These are phyloP conservation scores for Fusarium drepaniforme DNA, from an alignment of 2,329 filamentous ascomycete genomes.

Conservation along the genomic window DNA sequence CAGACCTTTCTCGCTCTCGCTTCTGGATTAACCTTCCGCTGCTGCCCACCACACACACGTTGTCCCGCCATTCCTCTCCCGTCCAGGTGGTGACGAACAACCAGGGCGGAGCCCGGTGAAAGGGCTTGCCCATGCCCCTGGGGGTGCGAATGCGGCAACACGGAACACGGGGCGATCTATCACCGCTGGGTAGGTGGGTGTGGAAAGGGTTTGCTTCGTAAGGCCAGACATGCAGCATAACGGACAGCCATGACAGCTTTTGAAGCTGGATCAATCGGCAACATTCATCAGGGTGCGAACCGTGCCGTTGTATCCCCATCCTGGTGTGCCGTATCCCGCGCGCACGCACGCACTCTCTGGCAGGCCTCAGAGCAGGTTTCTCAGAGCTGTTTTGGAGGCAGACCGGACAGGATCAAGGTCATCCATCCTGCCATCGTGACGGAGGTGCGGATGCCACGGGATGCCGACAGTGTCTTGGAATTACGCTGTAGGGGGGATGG, in stretches of 20 bases:
- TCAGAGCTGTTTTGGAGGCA: neutral
- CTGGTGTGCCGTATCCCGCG: conserved; percentile 13
- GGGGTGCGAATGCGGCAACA: conserved; percentile 7
- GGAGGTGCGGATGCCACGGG: conserved; percentile 31
- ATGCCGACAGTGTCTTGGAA: conserved; percentile 34
- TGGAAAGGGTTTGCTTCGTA: conserved; percentile 1
- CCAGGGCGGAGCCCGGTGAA: conserved; percentile 29
- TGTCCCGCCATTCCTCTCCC: conserved; percentile 20
- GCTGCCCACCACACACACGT: conserved; percentile 3
- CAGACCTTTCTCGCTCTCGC: conserved; percentile 17
- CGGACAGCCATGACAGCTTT: conserved; percentile 11
- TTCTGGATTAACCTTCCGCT: conserved; percentile 16
- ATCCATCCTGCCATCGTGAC: conserved; percentile 38
- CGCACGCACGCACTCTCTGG: conserved; percentile 1
- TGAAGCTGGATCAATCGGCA: conserved; percentile 5
- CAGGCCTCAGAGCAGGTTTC: conserved; percentile 25
- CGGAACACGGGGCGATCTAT: conserved; percentile 32
- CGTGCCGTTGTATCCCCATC: neutral
- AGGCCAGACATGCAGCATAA: conserved; percentile 12
- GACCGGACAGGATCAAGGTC: conserved; percentile 15
- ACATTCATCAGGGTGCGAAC: conserved; percentile 8
- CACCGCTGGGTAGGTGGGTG: neutral
- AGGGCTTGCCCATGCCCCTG: neutral
- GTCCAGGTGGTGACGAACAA: conserved; percentile 18
- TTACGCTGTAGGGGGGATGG: conserved; percentile 20